Conservation (phyloP, 495 filamentous ascomycete species). For the Hypoxylon fragiforme region DNA sequence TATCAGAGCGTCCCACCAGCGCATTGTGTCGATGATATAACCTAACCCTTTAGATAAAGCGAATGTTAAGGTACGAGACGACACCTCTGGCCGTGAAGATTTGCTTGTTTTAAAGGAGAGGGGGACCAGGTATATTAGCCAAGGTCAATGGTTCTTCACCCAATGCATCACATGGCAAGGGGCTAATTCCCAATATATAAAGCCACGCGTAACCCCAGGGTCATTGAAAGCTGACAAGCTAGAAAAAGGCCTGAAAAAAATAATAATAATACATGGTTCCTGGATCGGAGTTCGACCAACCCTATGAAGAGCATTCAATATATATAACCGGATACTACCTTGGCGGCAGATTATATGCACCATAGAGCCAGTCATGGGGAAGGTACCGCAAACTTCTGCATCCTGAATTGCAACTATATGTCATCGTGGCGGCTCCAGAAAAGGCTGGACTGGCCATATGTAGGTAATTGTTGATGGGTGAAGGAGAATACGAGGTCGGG, state of each 20-base stretch:
- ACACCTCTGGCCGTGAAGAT: slow-evolving; percentile 1
- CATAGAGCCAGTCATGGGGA: slow-evolving; percentile 14
- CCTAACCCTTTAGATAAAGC: slow-evolving; percentile 17
- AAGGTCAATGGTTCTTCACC: slow-evolving; percentile 14
- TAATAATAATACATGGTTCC: slow-evolving; percentile 13
- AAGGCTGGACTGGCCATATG: slow-evolving; percentile 20
- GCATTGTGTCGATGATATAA: slow-evolving; percentile 22
- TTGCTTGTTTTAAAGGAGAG: background rate
- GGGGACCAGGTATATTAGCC: no score
- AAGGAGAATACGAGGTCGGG: slow-evolving; percentile 20
- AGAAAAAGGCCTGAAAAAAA: slow-evolving; percentile 8
- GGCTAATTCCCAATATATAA: slow-evolving; percentile 19
- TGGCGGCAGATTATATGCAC: slow-evolving; percentile 25
- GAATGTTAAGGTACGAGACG: slow-evolving; percentile 16
- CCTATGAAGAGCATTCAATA: slow-evolving; percentile 26
- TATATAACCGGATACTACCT: slow-evolving; percentile 43
- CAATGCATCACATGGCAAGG: slow-evolving; percentile 1
- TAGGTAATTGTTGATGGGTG: slow-evolving; percentile 6
- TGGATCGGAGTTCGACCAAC: slow-evolving; percentile 20
- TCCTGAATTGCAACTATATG: slow-evolving; percentile 10
- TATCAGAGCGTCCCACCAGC: slow-evolving; percentile 36
- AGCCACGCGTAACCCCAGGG: slow-evolving; percentile 19
- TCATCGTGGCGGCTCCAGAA: slow-evolving; percentile 16
- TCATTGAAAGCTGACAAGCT: background rate
- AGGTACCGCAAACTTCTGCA: slow-evolving; percentile 12